Percentiles rank a stretch among this genome's conserved stretches.
Conservation (phyloP, 2,329 filamentous ascomycete genomes). For the Neocatenulostroma microsporum region DNA sequence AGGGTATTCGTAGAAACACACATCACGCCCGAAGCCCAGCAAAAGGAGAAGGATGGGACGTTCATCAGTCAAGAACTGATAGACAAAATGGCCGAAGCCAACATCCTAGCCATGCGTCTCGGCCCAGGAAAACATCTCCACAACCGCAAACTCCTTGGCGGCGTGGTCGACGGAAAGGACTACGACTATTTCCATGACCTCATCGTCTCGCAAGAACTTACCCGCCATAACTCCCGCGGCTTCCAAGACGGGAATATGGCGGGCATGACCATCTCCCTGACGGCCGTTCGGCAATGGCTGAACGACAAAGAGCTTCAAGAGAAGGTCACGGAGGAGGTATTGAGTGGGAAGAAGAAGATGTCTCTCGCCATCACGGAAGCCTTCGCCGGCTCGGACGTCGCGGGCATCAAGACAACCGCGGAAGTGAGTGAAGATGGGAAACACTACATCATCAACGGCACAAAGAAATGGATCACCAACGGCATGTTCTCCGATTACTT, state of each 20-base stretch:
- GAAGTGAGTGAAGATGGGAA: constrained; percentile 67
- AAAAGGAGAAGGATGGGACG: constrained; percentile 65
- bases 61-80: constrained; percentile 64
- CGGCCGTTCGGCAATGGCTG: constrained; percentile 72
- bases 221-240: constrained; percentile 65
- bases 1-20: constrained; percentile 65
- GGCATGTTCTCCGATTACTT: constrained; percentile 78
- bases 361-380: constrained; percentile 83
- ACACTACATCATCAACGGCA: constrained; percentile 62
- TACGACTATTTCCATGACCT: constrained; percentile 86
- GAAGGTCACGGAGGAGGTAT: constrained; percentile 61
- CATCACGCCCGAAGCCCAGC: constrained; percentile 65
- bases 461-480: constrained; percentile 70
- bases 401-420: constrained; percentile 69
- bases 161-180: constrained; percentile 65
- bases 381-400: constrained; percentile 77
- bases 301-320: constrained; percentile 59
- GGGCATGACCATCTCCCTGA: constrained; percentile 75
- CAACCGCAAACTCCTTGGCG: constrained; percentile 56
- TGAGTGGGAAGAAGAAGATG: constrained; percentile 78
- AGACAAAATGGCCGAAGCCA: constrained; percentile 65
- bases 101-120: constrained; percentile 72
- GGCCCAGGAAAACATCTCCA: constrained; percentile 77
- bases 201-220: constrained; percentile 65
- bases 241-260: constrained; percentile 85